Base-by-base conservation (phyloP, 139 green algal species). In the Asterochloris erici region DNA sequence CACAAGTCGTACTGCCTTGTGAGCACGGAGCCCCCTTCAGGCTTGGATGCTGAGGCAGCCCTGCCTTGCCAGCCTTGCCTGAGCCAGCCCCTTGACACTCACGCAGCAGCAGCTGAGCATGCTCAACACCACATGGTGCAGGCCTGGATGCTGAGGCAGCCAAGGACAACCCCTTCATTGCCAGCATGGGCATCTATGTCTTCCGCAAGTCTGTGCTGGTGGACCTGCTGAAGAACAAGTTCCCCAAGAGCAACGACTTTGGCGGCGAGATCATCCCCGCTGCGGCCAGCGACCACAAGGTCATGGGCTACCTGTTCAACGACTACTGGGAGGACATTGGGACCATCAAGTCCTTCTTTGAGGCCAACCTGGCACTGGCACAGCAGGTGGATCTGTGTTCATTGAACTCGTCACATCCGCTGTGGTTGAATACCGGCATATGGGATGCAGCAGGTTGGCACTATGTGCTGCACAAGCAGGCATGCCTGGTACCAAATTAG, bases 271-370 rank as follows among this genome's bases (percentile, higher is more conserved):
- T 99, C 90, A 98, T 99, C 81, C 75, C 84, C 63, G 92, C 94
- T 10, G 89, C 91, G 12, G 74, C 89, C 68, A 79, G 87, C 68
- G 26, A 90, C 85, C 85, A 84, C 83, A 91, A 95, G 63, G 94
- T 96, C 60, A 78, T 88, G 83, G 96, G 96, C 16, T 99, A 98
- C 93, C 93, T 98, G 62, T 99, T 99, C 93, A 95, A 98, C 82
- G 97, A 93, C 84, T 99, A 99, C 94, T 99, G 97, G 97, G 94
- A 98, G 89, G 95, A 98, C 91, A 99, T 99, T 81, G 97, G 97
- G 62, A 99, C 97, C 83, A 99, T 99, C 85, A 95, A 97, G 88
- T 95, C 87, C 68, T 99, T 99, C 93, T 99, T 98, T 85, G 95
- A 99, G 29, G 96, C 97, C 85, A 99, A 99, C 93, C 90, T 99